Percentiles rank a stretch among this genome's conserved stretches.
phyloP scores from a whole-genome alignment of 2,329 filamentous ascomycete species.

The Xylaria sp. region DNA sequence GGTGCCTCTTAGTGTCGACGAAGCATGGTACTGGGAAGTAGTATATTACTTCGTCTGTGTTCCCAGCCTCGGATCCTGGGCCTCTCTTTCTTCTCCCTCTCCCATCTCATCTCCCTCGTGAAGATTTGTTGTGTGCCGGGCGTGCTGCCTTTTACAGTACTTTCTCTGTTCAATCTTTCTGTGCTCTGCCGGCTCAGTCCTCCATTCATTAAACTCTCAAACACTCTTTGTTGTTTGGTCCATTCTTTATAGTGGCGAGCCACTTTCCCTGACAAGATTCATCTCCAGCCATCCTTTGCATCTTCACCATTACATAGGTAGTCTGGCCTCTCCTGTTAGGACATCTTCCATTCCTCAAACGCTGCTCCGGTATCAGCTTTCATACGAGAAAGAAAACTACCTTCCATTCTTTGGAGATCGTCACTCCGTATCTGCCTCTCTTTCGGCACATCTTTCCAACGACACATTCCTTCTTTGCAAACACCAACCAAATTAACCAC shows the following conservation, averaged over 20 bases:
- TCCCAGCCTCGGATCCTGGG: constrained; percentile 6
- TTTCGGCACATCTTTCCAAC: constrained; percentile 16
- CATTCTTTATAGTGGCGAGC: constrained; percentile 36
- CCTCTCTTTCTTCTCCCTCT: constrained; percentile 3
- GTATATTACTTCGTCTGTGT: constrained; percentile 18
- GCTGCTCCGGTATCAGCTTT: constrained; percentile 31
- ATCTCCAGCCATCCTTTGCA: constrained; percentile 10
- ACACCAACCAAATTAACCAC: constrained; percentile 2
- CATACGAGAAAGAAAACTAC: constrained; percentile 7
- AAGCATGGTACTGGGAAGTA: no score
- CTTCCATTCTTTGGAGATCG: constrained; percentile 32
- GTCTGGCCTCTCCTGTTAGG: constrained; percentile 12
- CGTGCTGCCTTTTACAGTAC: constrained; percentile 28
- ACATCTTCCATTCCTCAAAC: constrained; percentile 23
- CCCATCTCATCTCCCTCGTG: constrained; percentile 25
- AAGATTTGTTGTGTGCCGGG: constrained; percentile 28
- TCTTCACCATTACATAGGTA: not conserved
- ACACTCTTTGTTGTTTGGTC: constrained; percentile 40
- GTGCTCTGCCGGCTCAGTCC: constrained; percentile 39
- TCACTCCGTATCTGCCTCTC: constrained; percentile 20
- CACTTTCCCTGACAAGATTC: constrained; percentile 25
- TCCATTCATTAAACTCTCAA: constrained; percentile 34
- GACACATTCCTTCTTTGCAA: constrained; percentile 11
- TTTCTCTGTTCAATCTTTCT: constrained; percentile 34
- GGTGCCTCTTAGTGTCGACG: not conserved